phyloP scores from a whole-genome alignment of 345 rosid species.

The Gossypium thurberi region DNA sequence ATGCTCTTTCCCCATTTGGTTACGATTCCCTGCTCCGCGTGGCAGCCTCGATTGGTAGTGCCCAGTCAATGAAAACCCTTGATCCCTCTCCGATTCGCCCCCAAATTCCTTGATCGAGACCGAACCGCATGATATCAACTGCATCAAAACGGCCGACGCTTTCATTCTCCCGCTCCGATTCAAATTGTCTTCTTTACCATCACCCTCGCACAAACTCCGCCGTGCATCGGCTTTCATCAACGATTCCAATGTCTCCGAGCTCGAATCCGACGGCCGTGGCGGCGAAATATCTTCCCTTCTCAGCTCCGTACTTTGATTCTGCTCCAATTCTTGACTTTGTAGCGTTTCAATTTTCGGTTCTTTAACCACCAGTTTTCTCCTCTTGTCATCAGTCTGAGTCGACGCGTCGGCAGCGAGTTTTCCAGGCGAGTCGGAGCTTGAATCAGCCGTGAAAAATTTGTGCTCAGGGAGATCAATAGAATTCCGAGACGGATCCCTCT shows the following conservation, averaged over 20 bases:
- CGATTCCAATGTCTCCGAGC: slow-evolving; percentile 83
- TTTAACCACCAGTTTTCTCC: slow-evolving; percentile 37
- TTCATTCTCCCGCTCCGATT: slow-evolving; percentile 60
- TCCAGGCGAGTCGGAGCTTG: slow-evolving; percentile 42
- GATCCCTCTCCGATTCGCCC: slow-evolving; percentile 51
- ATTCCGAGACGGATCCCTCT: slow-evolving; percentile 84
- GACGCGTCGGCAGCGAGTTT: slow-evolving; percentile 76
- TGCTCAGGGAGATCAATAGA: slow-evolving; percentile 71
- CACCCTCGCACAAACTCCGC: slow-evolving; percentile 29
- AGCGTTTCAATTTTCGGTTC: slow-evolving; percentile 28
- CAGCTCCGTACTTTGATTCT: slow-evolving; percentile 47
- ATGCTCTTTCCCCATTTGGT: slow-evolving; percentile 68
- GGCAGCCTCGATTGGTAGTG: slow-evolving; percentile 41
- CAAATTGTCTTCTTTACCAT: slow-evolving; percentile 24
- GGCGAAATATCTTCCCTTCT: slow-evolving; percentile 82
- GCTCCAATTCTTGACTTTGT: slow-evolving; percentile 20
- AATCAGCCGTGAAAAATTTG: slow-evolving; percentile 64
- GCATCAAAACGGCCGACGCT: slow-evolving; percentile 88
- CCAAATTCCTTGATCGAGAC: slow-evolving; percentile 75
- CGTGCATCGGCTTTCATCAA: slow-evolving; percentile 77
- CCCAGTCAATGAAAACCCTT: slow-evolving; percentile 49
- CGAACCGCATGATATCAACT: slow-evolving; percentile 84
- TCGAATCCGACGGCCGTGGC: slow-evolving; percentile 85
- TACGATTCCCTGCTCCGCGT: slow-evolving; percentile 39
- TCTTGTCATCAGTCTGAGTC: slow-evolving; percentile 74